These are phyloP conservation scores for Penicillium taxi DNA, from an alignment of 495 filamentous ascomycete species.

Conservation along the genomic window DNA sequence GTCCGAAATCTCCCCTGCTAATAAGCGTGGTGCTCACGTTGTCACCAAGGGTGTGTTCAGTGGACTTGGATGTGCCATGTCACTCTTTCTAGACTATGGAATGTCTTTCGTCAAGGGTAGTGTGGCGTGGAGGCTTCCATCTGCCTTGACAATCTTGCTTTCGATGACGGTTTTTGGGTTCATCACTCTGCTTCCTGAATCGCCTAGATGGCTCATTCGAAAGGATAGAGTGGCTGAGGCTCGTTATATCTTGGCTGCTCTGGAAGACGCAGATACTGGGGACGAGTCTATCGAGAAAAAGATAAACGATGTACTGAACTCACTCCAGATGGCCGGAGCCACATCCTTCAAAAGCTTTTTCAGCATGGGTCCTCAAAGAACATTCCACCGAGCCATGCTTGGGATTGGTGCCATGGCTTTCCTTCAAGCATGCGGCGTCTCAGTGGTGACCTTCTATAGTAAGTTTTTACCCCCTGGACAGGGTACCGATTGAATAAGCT, in stretches of 20 bases:
- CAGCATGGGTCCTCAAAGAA: slow-evolving; percentile 18
- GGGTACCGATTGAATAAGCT: background rate
- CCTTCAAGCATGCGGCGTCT: slow-evolving; percentile 18
- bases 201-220: slow-evolving; percentile 40
- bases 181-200: slow-evolving; percentile 32
- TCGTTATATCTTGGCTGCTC: slow-evolving; percentile 26
- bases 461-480: no score
- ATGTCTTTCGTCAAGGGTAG: slow-evolving; percentile 33
- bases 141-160: slow-evolving; percentile 36
- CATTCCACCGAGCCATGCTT: slow-evolving; percentile 16
- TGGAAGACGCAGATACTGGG: slow-evolving; percentile 30
- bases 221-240: slow-evolving; percentile 28
- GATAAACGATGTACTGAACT: slow-evolving; percentile 17
- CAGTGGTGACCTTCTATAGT: slow-evolving; percentile 23
- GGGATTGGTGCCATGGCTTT: slow-evolving; percentile 13
- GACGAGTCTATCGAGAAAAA: slow-evolving; percentile 9
- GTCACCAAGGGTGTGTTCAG: slow-evolving; percentile 53
- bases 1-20: slow-evolving; percentile 50
- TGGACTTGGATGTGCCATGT: slow-evolving; percentile 46
- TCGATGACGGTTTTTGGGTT: slow-evolving; percentile 24
- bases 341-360: slow-evolving; percentile 8
- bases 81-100: slow-evolving; percentile 48
- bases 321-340: slow-evolving; percentile 9
- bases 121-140: slow-evolving; percentile 43
- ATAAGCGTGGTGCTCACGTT: slow-evolving; percentile 51